phyloP scores from a whole-genome alignment of 805 yeast species.

The Scheffersomyces amazonensis region DNA sequence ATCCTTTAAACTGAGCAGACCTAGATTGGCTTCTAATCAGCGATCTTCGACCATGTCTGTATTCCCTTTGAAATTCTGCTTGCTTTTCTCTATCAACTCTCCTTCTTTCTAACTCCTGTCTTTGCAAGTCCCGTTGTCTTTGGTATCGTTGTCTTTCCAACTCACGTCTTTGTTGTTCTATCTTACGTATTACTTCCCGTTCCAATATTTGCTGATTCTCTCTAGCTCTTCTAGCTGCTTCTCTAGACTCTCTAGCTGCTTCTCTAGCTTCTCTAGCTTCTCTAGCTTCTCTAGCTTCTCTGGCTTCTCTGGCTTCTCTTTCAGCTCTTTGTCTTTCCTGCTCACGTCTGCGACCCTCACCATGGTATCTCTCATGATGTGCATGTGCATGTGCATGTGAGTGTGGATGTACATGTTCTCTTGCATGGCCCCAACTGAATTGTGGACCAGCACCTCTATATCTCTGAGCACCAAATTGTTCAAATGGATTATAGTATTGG shows the following conservation, averaged over 20 bases:
- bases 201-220: not conserved
- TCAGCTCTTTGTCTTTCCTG: too few species aligned
- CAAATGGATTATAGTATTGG: too few species aligned
- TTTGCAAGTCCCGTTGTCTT: not conserved
- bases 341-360: too few species aligned
- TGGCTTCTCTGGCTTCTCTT: not conserved
- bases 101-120: not conserved
- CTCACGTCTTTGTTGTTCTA: conserved; percentile 1
- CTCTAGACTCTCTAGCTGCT: too few species aligned
- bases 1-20: not conserved
- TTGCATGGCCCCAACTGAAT: too few species aligned
- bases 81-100: not conserved
- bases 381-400: too few species aligned
- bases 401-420: too few species aligned
- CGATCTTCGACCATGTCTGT: not conserved
- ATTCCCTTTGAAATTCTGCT: not conserved
- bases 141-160: not conserved
- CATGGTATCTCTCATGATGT: too few species aligned
- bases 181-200: not conserved
- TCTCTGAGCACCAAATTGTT: too few species aligned
- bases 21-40: not conserved
- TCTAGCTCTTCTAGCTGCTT: not conserved
- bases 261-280: conserved; percentile 1
- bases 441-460: too few species aligned
- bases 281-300: not conserved